phyloP scores from a whole-genome alignment of 2,329 filamentous ascomycete genomes.

The Colletotrichum truncatum region DNA sequence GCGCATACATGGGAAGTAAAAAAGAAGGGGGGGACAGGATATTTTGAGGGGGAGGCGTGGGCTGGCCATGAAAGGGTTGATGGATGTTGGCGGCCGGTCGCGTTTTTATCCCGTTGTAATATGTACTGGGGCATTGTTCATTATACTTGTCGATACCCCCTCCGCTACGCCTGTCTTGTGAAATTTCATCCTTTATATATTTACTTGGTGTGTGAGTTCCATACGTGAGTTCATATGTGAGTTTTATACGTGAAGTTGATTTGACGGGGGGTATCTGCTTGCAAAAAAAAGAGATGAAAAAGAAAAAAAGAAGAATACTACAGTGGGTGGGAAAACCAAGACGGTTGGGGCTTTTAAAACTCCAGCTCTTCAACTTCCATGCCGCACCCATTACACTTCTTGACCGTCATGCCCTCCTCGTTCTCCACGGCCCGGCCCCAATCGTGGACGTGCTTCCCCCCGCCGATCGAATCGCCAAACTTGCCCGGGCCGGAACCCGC shows the following conservation, averaged over 20 bases:
- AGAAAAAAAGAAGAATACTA: neutral
- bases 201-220: no score
- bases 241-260: neutral
- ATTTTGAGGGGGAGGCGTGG: neutral
- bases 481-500: constrained; percentile 60
- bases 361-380: constrained; percentile 84
- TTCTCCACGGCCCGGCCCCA: constrained; percentile 79
- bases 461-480: constrained; percentile 82
- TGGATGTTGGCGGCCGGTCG: neutral
- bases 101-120: constrained; percentile 14
- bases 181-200: neutral
- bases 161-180: constrained; percentile 3
- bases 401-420: constrained; percentile 78
- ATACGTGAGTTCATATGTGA: no score
- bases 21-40: no score
- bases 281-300: neutral
- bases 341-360: no score
- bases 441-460: constrained; percentile 84
- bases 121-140: constrained; percentile 19
- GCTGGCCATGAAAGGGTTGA: neutral
- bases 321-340: no score
- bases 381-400: constrained; percentile 80
- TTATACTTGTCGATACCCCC: constrained; percentile 18
- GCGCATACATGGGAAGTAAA: no score
- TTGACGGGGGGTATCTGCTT: neutral